Evolutionary conservation across 179 eudicot genomes (phyloP).

Genomic region (Gypsophila paniculata): DNA sequence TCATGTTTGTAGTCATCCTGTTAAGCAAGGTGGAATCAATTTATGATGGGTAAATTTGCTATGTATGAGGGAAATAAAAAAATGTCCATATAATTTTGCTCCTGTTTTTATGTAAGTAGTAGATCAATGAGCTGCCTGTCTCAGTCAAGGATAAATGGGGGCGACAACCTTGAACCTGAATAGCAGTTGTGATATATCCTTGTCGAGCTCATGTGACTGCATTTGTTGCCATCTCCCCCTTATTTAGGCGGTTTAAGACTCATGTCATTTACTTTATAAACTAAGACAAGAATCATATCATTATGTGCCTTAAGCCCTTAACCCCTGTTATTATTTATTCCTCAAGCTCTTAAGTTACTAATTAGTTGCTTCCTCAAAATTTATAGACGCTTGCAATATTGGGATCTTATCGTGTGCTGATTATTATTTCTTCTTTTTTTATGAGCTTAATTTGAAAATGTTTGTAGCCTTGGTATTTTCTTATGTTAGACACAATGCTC

Average conservation of each 20-base stretch:
- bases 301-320: too few relatives aligned
- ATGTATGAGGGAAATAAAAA: background rate
- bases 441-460: background rate
- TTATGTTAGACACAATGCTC: background rate
- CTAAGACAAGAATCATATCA: too few relatives aligned
- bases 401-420: too few relatives aligned
- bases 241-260: too few relatives aligned
- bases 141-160: background rate
- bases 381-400: too few relatives aligned
- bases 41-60: constrained; percentile 4
- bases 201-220: background rate
- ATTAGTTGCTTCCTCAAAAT: too few relatives aligned
- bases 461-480: background rate
- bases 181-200: background rate
- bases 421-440: background rate
- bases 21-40: background rate
- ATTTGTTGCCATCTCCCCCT: too few relatives aligned
- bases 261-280: too few relatives aligned
- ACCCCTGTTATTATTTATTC: too few relatives aligned
- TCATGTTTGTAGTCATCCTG: background rate
- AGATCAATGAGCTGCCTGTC: background rate
- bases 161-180: background rate
- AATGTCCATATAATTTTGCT: background rate
- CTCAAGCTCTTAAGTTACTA: too few relatives aligned
- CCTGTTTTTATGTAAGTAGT: background rate